Conservation (phyloP, 2,329 filamentous ascomycete genomes). For the Fusarium sp. region DNA sequence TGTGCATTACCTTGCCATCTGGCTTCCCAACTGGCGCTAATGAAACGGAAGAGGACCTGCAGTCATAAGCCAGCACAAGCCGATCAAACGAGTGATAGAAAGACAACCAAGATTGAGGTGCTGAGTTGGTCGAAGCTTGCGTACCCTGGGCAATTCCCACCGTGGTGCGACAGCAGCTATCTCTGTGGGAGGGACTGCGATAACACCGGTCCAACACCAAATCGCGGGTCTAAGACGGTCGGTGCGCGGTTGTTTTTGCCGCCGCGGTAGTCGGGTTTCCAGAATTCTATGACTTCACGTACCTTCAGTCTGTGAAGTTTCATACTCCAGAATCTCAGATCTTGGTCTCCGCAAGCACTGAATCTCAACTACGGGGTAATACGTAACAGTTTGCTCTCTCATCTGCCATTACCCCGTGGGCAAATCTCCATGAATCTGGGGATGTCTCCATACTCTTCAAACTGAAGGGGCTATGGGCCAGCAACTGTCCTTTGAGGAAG, state of each 20-base stretch:
- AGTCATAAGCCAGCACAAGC: slow-evolving; percentile 9
- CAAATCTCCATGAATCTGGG: slow-evolving; percentile 38
- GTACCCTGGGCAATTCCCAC: slow-evolving; percentile 10
- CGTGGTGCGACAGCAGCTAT: slow-evolving; percentile 35
- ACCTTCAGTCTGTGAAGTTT: neutral
- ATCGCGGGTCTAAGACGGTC: neutral
- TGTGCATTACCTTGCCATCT: slow-evolving; percentile 5
- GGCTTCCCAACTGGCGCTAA: slow-evolving; percentile 3
- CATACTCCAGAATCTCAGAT: slow-evolving; percentile 15
- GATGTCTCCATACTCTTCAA: slow-evolving; percentile 37
- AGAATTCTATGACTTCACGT: slow-evolving; percentile 8
- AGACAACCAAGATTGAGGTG: slow-evolving; percentile 12
- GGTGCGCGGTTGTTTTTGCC: slow-evolving; percentile 29
- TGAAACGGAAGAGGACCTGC: slow-evolving; percentile 18
- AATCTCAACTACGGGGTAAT: slow-evolving; percentile 37
- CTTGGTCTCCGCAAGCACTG: slow-evolving; percentile 32
- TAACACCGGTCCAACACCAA: slow-evolving; percentile 14
- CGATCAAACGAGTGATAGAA: slow-evolving; percentile 25
- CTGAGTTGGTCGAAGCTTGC: slow-evolving; percentile 16
- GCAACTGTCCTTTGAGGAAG: slow-evolving; percentile 17
- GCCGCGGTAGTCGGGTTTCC: slow-evolving; percentile 31
- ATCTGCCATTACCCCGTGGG: slow-evolving; percentile 40
- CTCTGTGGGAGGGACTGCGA: slow-evolving; percentile 9
- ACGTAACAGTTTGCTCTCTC: slow-evolving; percentile 41
- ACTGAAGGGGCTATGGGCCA: slow-evolving; percentile 11